Evolutionary conservation across 257 asterid species (phyloP).

Genomic region (Misopates orontium): DNA sequence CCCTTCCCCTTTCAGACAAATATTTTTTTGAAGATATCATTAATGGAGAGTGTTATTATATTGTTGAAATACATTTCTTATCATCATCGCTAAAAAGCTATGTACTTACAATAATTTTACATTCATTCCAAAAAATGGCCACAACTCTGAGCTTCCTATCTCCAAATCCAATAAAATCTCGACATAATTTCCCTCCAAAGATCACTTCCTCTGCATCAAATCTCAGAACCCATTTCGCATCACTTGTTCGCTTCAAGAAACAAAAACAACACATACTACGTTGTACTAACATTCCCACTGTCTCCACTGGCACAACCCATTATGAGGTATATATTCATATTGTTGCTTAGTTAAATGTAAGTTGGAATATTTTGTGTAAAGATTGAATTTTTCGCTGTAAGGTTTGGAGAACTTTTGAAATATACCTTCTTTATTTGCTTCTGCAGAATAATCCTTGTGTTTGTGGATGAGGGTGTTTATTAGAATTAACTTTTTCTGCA

Average conservation of each 20-base stretch:
- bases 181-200: constrained; percentile 1
- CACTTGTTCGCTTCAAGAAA: constrained; percentile 31
- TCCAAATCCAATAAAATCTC: constrained; percentile 34
- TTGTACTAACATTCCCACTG: constrained; percentile 51
- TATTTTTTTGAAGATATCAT: too few relatives aligned
- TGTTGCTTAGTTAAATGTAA: background rate
- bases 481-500: too few relatives aligned
- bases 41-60: too few relatives aligned
- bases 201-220: constrained; percentile 33
- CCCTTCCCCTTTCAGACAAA: too few relatives aligned
- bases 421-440: too few relatives aligned
- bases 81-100: too few relatives aligned
- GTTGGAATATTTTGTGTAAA: background rate
- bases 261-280: constrained; percentile 30
- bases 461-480: too few relatives aligned
- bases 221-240: constrained; percentile 24
- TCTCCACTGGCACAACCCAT: constrained; percentile 59
- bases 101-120: too few relatives aligned
- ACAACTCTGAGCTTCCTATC: constrained; percentile 25
- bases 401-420: too few relatives aligned
- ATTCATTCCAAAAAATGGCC: too few relatives aligned
- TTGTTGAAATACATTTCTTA: too few relatives aligned
- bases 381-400: background rate
- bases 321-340: constrained; percentile 56
- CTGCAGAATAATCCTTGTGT: too few relatives aligned